Conservation (phyloP, 1,284 basidiomycete species). For the Pseudozyma pruni region DNA sequence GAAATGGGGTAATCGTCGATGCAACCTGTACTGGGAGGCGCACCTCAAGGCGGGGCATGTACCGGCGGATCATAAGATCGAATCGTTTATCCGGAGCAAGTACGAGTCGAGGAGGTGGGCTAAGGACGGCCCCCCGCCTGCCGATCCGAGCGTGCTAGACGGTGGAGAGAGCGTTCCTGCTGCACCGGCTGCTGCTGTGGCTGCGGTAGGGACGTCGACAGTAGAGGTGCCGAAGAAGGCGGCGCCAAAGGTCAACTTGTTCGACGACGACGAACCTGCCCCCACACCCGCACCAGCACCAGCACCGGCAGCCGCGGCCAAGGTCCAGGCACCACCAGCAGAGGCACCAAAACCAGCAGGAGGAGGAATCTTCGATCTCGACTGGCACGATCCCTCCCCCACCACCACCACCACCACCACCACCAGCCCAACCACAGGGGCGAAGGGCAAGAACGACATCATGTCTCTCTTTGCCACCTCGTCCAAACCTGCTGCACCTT, state of each 20-base stretch:
- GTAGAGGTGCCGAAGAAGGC: conserved; percentile 4
- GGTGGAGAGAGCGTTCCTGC: conserved; percentile 65
- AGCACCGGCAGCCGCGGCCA: conserved; percentile 13
- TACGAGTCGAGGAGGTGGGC: conserved; percentile 95
- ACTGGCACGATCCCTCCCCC: conserved; percentile 73
- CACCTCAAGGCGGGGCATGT: conserved; percentile 91
- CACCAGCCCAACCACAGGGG: conserved; percentile 69
- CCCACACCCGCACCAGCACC: conserved; percentile 11
- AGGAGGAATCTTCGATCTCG: conserved; percentile 84
- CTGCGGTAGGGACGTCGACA: neutral
- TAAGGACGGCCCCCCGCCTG: conserved; percentile 82
- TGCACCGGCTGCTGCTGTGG: neutral
- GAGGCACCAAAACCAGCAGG: conserved; percentile 63
- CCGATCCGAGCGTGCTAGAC: conserved; percentile 84
- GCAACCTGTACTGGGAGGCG: conserved; percentile 96
- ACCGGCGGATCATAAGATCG: conserved; percentile 97
- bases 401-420: conserved; percentile 27
- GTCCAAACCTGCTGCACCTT: conserved; percentile 12
- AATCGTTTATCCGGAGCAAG: conserved; percentile 96
- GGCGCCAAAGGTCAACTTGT: conserved; percentile 22
- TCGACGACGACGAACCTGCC: conserved; percentile 30
- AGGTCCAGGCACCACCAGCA: conserved; percentile 11
- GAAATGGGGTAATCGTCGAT: conserved; percentile 92
- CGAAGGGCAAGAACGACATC: conserved; percentile 78
- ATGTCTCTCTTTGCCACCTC: conserved; percentile 82